phyloP scores from a whole-genome alignment of 306 rosid species.

The Cucurbita moschata region DNA sequence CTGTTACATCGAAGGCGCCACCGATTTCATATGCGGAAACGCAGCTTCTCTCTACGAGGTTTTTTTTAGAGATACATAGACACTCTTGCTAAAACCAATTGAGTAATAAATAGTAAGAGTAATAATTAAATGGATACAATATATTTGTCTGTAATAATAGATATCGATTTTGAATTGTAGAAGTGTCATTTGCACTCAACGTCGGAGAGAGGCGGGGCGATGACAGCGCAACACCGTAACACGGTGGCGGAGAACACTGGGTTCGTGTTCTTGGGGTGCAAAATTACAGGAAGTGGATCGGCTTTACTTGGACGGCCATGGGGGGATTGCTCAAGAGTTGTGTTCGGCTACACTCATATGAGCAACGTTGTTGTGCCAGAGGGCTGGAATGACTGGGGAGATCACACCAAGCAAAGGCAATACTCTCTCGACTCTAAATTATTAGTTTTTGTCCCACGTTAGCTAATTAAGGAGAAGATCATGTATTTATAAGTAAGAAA shows the following conservation, averaged over 20 bases:
- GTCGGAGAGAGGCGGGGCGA: not conserved
- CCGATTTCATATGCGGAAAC: slow-evolving; percentile 19
- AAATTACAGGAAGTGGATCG: slow-evolving; percentile 5
- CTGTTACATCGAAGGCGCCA: slow-evolving; percentile 22
- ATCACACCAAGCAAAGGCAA: slow-evolving; percentile 10
- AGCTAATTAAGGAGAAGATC: too few relatives aligned
- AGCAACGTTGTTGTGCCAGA: not conserved
- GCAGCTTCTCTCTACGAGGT: slow-evolving; percentile 14
- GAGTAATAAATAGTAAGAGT: too few relatives aligned
- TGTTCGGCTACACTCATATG: slow-evolving; percentile 16
- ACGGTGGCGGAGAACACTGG: slow-evolving; percentile 2
- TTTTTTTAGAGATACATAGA: too few relatives aligned
- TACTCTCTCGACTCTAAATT: too few relatives aligned
- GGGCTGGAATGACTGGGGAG: slow-evolving; percentile 23
- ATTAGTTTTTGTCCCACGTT: too few relatives aligned
- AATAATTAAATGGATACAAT: too few relatives aligned
- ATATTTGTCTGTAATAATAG: too few relatives aligned
- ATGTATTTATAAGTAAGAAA: too few relatives aligned
- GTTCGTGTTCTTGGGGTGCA: slow-evolving; percentile 8
- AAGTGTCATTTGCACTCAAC: slow-evolving; percentile 19
- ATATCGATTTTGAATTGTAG: not conserved
- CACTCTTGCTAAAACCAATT: too few relatives aligned
- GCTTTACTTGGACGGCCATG: slow-evolving; percentile 17
- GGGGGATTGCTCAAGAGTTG: slow-evolving; percentile 14
- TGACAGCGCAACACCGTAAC: slow-evolving; percentile 16